A percentile compares a stretch with the other conserved stretches of the same genome.
Evolutionary conservation across 2,329 filamentous ascomycete species (phyloP).

Genomic region (Zymoseptoria brevis): DNA sequence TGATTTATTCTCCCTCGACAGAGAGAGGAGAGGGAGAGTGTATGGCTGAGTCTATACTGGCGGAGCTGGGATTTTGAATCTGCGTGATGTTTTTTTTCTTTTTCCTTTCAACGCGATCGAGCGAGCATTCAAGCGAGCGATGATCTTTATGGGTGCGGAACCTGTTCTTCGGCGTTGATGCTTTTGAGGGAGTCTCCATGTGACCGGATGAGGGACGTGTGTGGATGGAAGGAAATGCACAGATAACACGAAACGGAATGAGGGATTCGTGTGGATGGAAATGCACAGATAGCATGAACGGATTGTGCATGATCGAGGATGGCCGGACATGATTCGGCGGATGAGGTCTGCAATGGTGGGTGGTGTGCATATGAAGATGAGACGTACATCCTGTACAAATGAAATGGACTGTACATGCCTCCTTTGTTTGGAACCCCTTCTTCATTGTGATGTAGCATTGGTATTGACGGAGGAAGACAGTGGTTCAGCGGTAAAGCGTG

Average conservation of each 20-base stretch:
- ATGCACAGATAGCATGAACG: not conserved
- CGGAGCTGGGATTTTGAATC: slow-evolving; percentile 24
- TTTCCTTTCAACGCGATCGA: slow-evolving; percentile 3
- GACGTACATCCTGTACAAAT: not conserved
- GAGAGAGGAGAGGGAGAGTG: slow-evolving; percentile 8
- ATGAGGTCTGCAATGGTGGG: no score
- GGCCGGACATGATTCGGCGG: no score
- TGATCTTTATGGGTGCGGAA: not conserved
- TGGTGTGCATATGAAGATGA: not conserved
- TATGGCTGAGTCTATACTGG: slow-evolving; percentile 24
- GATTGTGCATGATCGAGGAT: no score
- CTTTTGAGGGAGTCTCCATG: not conserved
- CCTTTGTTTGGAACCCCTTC: not conserved
- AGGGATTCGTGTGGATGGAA: not conserved
- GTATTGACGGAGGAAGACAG: no score
- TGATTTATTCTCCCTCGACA: not conserved
- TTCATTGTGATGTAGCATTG: no score
- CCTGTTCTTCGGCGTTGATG: not conserved
- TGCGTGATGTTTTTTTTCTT: not conserved
- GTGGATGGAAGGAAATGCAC: not conserved
- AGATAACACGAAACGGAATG: not conserved
- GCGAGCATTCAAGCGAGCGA: not conserved
- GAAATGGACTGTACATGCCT: not conserved
- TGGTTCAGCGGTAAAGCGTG: no score
- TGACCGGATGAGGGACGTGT: not conserved